Conservation (phyloP, 306 rosid species). For the Prunus kanzakura region DNA sequence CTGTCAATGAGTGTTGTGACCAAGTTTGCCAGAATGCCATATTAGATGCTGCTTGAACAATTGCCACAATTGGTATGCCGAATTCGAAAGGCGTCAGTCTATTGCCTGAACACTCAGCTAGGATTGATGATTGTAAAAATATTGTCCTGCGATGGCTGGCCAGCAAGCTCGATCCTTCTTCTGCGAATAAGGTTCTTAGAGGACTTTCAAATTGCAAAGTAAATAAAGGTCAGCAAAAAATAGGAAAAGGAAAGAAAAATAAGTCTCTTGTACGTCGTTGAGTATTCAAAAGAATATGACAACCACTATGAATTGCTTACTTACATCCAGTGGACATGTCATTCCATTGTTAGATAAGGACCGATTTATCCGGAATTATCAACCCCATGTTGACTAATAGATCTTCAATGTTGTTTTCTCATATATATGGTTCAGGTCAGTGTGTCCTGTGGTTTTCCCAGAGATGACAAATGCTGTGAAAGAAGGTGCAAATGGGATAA, state of each 20-base stretch:
- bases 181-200: conserved; percentile 51
- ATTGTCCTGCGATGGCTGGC: conserved; percentile 62
- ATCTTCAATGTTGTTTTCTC: conserved; percentile 23
- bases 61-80: conserved; percentile 42
- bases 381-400: conserved; percentile 21
- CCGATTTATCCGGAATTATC: not conserved
- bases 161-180: conserved; percentile 42
- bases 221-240: conserved; percentile 48
- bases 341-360: not conserved
- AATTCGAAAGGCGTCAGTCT: conserved; percentile 23
- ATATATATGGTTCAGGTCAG: conserved; percentile 27
- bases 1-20: conserved; percentile 60
- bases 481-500: conserved; percentile 43
- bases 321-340: too few relatives aligned
- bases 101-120: conserved; percentile 24
- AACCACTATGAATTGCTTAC: too few relatives aligned
- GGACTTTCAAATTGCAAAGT: conserved; percentile 64
- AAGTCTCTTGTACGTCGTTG: not conserved
- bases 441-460: conserved; percentile 57
- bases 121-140: conserved; percentile 51
- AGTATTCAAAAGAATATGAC: not conserved
- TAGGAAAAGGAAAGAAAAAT: not conserved
- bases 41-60: conserved; percentile 46
- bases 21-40: conserved; percentile 62
- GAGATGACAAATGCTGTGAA: conserved; percentile 36